Evolutionary conservation across 768 basidiomycete species (phyloP).

Genomic region (Rhizopogon vulgaris): DNA sequence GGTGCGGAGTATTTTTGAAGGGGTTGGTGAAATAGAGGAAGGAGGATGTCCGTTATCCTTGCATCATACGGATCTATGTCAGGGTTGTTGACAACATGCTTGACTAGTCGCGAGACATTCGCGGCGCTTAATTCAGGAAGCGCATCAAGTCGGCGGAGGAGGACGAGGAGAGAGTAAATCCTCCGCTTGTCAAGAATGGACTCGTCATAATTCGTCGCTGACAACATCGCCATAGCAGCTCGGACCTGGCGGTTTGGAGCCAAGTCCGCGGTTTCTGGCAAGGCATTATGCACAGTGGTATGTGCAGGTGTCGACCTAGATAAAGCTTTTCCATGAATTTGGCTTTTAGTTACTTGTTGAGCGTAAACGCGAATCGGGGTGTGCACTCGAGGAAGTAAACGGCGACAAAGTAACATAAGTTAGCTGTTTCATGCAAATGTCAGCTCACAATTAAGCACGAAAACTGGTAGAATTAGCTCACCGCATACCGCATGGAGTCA

Average conservation of each 20-base stretch:
- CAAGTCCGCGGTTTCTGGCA: constrained; percentile 5
- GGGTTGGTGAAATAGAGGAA: constrained; percentile 25
- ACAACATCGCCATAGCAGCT: constrained; percentile 22
- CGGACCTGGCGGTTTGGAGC: constrained; percentile 13
- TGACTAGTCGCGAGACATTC: constrained; percentile 11
- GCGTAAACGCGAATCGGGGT: constrained; percentile 23
- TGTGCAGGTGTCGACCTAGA: constrained; percentile 7
- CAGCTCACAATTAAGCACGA: not conserved
- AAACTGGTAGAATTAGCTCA: constrained; percentile 21
- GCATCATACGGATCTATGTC: constrained; percentile 12
- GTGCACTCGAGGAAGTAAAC: constrained; percentile 44
- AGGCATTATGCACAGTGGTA: constrained; percentile 9
- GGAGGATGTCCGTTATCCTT: constrained; percentile 20
- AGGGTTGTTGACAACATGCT: constrained; percentile 14
- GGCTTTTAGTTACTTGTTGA: constrained; percentile 15
- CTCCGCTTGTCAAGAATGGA: constrained; percentile 17
- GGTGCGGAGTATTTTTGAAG: constrained; percentile 21
- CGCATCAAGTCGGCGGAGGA: constrained; percentile 4
- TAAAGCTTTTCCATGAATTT: constrained; percentile 11
- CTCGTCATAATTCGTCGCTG: constrained; percentile 13
- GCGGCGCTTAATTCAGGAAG: constrained; percentile 11
- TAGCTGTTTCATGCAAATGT: constrained; percentile 34
- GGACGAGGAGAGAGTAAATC: constrained; percentile 16
- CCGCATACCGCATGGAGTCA: constrained; percentile 50
- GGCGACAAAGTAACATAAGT: constrained; percentile 77